Base-by-base conservation (phyloP, 345 rosid species). In the Dipteronia sinensis region DNA sequence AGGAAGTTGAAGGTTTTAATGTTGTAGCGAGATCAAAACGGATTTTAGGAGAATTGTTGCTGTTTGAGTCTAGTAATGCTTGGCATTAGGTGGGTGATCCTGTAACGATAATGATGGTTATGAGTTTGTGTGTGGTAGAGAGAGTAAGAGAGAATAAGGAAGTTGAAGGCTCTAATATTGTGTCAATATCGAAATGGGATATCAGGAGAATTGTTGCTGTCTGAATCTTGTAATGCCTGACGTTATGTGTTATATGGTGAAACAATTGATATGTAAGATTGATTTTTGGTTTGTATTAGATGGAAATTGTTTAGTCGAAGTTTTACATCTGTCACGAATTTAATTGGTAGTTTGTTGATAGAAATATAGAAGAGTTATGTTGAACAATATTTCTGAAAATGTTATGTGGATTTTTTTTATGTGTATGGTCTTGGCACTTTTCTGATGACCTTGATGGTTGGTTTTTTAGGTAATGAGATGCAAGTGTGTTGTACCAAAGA, bases 401-500 rank as follows among this genome's bases (percentile, higher is more conserved):
- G 6, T 19, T 25, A 12, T 20, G 23, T 31, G n/a, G 23, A 20
- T 17, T n/a, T 78, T 59, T 22, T 25, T 42, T 44, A 67, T 51
- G 38, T 61, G 46, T 71, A 55, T 72, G 74, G 59, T 71, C 20
- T 64, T 69, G 44, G 51, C 56, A n/a, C 6, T 55, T n/a, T 76
- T 51, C 63, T 62, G 64, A 73, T 73, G 70, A 15, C 10, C 22
- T 10, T 76, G 15, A 34, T 81, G 65, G 62, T 75, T 23, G 49
- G 31, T 75, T 77, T n/a, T 15, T 3, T 79, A 96, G 99, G 93
- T 65, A 87, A 62, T 31, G 80, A 80, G 82, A 84, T 94, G 97
- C 83, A 83, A 38, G 90, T 91, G 47, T 96, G 99, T 79, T 96
- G 99, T 81, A 81, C 76, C 25, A 87, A 80, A 83, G 93, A 94